Base-by-base conservation (phyloP, 2,329 filamentous ascomycete genomes). In the Ophiostoma fasciatum region DNA sequence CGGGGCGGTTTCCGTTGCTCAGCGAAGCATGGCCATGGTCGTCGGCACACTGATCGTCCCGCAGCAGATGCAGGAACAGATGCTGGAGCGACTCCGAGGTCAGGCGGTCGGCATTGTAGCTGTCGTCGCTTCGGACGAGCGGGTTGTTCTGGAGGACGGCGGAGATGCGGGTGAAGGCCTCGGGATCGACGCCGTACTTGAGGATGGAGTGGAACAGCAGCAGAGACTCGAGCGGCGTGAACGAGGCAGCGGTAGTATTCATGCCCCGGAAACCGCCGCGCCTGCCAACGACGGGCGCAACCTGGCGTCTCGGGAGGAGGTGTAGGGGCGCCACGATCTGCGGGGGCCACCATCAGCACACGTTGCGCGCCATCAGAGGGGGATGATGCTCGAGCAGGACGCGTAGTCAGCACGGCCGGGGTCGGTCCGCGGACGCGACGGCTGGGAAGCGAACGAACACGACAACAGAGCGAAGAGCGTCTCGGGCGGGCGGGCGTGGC, bases 51-150 rank as follows among this genome's bases (percentile, higher is more conserved):
- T n/a, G n/a, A n/a, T 90, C 84, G 46, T 92, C 80, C 46, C 73
- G 72, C 52, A 94, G 57, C 40, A 93, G 61, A 10, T 73, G 68
- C 46, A 85, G 61, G 55, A 92, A 94, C 35, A 90, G 67, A 50
- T 79, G 71, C 56, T 82, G 75, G 46, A 96, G 63, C 29, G 83
- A 73, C 56, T 87, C 81, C 7, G 85, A 74, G 32, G 66, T 79
- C 53, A 96, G 61, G 43, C 87, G 74, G 48, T 66, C 62, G 46
- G 71, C 66, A 63, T 94, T 79, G 60, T 80, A 94, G 23, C 68
- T 68, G 30, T 65, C 64, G 57, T 77, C 75, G 49, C 76, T 67
- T 48, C 71, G 76, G 52, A 96, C 66, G 43, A 84, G 65, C 14
- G 71, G 63, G 54, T 92, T 85, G 50, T 67, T 74, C 57, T 71